Base-by-base conservation (phyloP, 2,329 filamentous ascomycete species). In the Lecanicillium sp. region DNA sequence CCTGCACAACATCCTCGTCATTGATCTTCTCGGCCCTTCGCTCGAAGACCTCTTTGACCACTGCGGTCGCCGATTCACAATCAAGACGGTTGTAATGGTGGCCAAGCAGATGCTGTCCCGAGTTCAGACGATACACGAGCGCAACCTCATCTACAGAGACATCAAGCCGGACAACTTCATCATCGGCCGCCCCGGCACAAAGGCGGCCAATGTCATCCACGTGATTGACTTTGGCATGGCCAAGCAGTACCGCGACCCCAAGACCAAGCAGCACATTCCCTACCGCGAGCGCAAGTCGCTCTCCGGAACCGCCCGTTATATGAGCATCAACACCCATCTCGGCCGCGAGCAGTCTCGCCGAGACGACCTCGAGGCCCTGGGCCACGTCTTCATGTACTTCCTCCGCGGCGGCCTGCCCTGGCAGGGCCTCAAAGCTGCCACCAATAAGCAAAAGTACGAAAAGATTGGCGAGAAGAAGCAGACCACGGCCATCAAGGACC, bases 381-480 rank as follows among this genome's bases (percentile, higher is more conserved):
- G 81, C 15, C 81, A 85, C 55, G 79, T 85, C 29, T 84, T 84
- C 60, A 79, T 85, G 71, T 85, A 85, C 61, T 84, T 85, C 60
- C 61, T 84, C 32, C 71, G 79, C n/a, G 81, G 81, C 33, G 78
- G 77, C 7, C 68, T 84, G 39, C 80, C 81, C 27, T 85, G 81
- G 80, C 79, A 85, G 57, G 80, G 79, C 9, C 66, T 85, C 46
- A 84, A 84, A 66, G 79, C 80, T 59, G 80, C 79, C 20, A 84
- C 80, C 33, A 84, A 84, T 63, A 83, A 98, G 78, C 92, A 98
- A 61, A 98, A 98, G 69, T 98, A 98, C 61, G 92, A 98, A 69
- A 97, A 97, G 76, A 98, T 98, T 64, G 92, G 92, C 33, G 90
- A 98, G 73, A 97, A 98, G 83, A 98, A 98, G 72, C 92, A 97